phyloP scores from a whole-genome alignment of 2,329 filamentous ascomycete genomes.

The Botryotinia narcissicola region DNA sequence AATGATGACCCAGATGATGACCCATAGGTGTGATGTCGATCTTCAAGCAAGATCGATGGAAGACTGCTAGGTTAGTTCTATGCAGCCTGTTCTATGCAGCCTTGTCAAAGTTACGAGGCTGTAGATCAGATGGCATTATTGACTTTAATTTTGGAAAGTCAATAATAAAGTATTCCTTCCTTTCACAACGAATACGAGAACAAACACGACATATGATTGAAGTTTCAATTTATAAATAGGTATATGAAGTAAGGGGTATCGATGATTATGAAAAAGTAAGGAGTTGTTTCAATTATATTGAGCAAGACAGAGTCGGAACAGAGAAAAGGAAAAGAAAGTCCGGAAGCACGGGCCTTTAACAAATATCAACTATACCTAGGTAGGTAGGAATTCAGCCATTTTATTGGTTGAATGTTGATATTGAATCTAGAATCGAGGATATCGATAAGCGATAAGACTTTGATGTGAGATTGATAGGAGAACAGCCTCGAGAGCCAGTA shows the following conservation, averaged over 20 bases:
- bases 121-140: neutral
- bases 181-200: neutral
- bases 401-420: neutral
- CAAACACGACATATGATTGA: neutral
- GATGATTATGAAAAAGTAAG: slow-evolving; percentile 1
- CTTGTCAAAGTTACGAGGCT: neutral
- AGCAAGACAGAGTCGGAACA: neutral
- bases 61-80: neutral
- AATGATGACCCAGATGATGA: neutral
- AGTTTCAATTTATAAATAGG: slow-evolving; percentile 1
- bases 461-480: neutral
- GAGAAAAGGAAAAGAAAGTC: neutral
- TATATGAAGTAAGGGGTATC: neutral
- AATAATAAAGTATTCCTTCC: neutral
- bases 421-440: slow-evolving; percentile 6
- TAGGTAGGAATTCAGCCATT: neutral
- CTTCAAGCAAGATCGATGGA: neutral
- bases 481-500: neutral
- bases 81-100: slow-evolving; percentile 15
- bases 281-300: slow-evolving; percentile 13
- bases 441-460: slow-evolving; percentile 17
- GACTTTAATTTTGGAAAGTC: neutral
- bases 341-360: neutral
- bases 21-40: neutral
- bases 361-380: neutral